phyloP scores from a whole-genome alignment of 2,329 filamentous ascomycete genomes.

The Colletotrichum nymphaeae region DNA sequence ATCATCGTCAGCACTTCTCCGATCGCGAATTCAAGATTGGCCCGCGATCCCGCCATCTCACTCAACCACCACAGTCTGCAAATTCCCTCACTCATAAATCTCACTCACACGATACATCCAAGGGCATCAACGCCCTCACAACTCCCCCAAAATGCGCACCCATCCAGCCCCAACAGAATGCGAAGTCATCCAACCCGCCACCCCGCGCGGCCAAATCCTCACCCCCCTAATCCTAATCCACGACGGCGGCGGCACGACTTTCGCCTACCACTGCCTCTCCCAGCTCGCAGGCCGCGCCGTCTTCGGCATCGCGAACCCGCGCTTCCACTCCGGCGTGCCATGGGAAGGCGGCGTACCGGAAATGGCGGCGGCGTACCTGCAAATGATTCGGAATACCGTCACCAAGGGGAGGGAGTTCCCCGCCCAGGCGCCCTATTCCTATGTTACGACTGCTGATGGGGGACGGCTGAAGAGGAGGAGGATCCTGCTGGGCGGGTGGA shows the following conservation, averaged over 20 bases:
- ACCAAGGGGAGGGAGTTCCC: conserved; percentile 24
- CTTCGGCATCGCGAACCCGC: conserved; percentile 67
- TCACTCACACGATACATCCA: not conserved
- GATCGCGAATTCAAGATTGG: not conserved
- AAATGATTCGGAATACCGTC: conserved; percentile 54
- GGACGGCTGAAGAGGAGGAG: conserved; percentile 36
- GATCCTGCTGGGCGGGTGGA: conserved; percentile 67
- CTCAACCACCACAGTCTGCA: not conserved
- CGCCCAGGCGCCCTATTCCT: conserved; percentile 23
- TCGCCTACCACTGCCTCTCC: conserved; percentile 66
- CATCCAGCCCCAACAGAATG: conserved; percentile 18
- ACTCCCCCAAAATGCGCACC: not conserved
- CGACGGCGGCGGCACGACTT: conserved; percentile 71
- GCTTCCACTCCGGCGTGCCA: conserved; percentile 56
- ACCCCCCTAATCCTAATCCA: conserved; percentile 68
- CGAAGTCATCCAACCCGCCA: conserved; percentile 32
- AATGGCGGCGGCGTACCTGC: conserved; percentile 64
- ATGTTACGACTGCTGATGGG: conserved; percentile 40
- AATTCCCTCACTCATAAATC: not conserved
- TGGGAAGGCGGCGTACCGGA: conserved; percentile 65
- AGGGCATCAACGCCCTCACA: no score
- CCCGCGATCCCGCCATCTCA: not conserved
- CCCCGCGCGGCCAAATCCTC: conserved; percentile 27
- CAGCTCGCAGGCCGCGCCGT: conserved; percentile 56
- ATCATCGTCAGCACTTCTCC: not conserved